Percentiles rank a stretch among this genome's conserved stretches.
These are phyloP conservation scores for Ophiorrhiza pumila DNA, from an alignment of 257 asterid genomes.

Conservation along the genomic window DNA sequence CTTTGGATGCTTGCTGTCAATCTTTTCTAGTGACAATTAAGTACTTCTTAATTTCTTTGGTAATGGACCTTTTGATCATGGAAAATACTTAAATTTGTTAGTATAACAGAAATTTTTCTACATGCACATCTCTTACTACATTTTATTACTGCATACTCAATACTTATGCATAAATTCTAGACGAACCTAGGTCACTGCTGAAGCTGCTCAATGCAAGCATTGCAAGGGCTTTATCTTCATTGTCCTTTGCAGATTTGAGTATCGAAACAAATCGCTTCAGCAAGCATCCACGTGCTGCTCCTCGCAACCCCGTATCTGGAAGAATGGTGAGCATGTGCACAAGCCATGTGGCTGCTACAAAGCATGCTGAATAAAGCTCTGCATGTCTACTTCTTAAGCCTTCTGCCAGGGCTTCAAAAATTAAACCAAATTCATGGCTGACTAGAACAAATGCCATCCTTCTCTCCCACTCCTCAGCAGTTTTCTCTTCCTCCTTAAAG, in stretches of 20 bases:
- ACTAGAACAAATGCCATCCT: conserved; percentile 63
- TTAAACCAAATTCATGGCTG: conserved; percentile 77
- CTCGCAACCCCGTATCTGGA: conserved; percentile 76
- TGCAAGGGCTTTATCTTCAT: conserved; percentile 61
- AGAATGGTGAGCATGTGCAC: conserved; percentile 61
- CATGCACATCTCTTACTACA: neutral
- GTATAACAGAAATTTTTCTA: neutral
- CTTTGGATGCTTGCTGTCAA: neutral
- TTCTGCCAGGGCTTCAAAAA: conserved; percentile 76
- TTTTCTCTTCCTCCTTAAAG: conserved; percentile 62
- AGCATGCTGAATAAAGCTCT: conserved; percentile 63
- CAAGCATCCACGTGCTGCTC: conserved; percentile 81
- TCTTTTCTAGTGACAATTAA: neutral
- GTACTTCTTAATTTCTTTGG: neutral
- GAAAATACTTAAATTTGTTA: neutral
- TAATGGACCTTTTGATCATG: neutral
- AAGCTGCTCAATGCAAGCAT: conserved; percentile 80
- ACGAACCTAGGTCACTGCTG: conserved; percentile 64
- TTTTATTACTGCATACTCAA: neutral
- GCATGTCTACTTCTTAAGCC: conserved; percentile 50
- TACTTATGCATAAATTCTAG: neutral
- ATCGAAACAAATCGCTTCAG: conserved; percentile 57
- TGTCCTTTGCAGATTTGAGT: conserved; percentile 52
- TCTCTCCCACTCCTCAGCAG: conserved; percentile 69
- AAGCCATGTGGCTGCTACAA: conserved; percentile 75